Evolutionary conservation across 192 early-diverging fungal species (phyloP).

Genomic region (Chytriomyces sp.): DNA sequence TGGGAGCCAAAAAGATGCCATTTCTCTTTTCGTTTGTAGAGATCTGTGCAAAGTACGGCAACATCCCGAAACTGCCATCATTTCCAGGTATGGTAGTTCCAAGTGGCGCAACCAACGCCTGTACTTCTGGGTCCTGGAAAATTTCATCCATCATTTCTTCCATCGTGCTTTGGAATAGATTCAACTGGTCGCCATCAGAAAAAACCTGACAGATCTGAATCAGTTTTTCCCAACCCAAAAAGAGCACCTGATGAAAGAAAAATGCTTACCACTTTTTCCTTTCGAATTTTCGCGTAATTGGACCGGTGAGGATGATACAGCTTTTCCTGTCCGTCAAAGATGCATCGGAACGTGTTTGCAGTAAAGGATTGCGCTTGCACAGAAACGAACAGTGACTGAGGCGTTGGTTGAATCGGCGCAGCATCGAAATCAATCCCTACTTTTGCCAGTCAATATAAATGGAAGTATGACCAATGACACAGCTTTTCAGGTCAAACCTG

Average conservation of each 20-base stretch:
- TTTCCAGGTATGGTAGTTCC: too few relatives aligned
- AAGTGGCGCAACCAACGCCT: slow-evolving; percentile 16
- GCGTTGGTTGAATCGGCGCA: slow-evolving; percentile 37
- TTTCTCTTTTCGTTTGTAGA: slow-evolving; percentile 19
- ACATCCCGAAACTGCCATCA: slow-evolving; percentile 11
- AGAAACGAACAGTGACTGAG: slow-evolving; percentile 41
- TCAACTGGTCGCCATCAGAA: neutral
- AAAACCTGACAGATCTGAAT: slow-evolving; percentile 26
- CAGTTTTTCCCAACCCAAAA: neutral
- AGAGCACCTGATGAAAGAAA: neutral
- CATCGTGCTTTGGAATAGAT: neutral
- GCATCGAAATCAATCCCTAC: slow-evolving; percentile 16
- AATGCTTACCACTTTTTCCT: neutral
- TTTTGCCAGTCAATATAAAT: neutral
- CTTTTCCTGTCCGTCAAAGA: slow-evolving; percentile 35
- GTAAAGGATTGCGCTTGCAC: slow-evolving; percentile 36
- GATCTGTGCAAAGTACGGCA: slow-evolving; percentile 50
- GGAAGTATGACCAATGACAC: neutral
- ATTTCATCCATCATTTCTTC: slow-evolving; percentile 39
- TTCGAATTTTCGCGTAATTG: slow-evolving; percentile 10
- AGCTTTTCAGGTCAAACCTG: neutral
- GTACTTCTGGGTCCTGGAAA: slow-evolving; percentile 46
- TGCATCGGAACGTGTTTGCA: slow-evolving; percentile 38
- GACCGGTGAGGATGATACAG: slow-evolving; percentile 36
- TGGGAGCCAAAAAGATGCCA: slow-evolving; percentile 21